Percentiles rank a stretch among this genome's conserved stretches.
Evolutionary conservation across 1,284 basidiomycete species (phyloP).

Genomic region (Ceratobasidium sp.): DNA sequence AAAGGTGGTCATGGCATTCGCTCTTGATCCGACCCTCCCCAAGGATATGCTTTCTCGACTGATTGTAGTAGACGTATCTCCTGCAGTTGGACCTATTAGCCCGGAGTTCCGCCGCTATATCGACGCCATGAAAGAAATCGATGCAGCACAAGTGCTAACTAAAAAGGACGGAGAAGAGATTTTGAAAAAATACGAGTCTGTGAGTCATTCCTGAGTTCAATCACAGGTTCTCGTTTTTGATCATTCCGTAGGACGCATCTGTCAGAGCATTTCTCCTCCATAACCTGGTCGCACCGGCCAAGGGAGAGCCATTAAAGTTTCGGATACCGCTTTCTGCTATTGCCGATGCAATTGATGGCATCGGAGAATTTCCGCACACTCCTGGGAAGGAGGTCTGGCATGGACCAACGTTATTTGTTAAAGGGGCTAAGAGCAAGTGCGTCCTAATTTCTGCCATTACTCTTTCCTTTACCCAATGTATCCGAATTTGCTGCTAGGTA

Average conservation of each 20-base stretch:
- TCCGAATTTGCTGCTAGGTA: slow-evolving; percentile 54
- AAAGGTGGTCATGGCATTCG: slow-evolving; percentile 82
- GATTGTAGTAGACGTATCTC: slow-evolving; percentile 84
- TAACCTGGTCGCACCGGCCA: slow-evolving; percentile 62
- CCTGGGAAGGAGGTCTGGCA: slow-evolving; percentile 64
- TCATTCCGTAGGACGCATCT: slow-evolving; percentile 60
- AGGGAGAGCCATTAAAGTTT: slow-evolving; percentile 60
- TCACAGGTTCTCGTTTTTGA: slow-evolving; percentile 30
- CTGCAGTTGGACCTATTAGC: slow-evolving; percentile 66
- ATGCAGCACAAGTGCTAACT: slow-evolving; percentile 59
- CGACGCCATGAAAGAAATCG: slow-evolving; percentile 72
- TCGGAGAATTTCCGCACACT: slow-evolving; percentile 78
- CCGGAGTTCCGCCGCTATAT: slow-evolving; percentile 71
- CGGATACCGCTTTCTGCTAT: slow-evolving; percentile 75
- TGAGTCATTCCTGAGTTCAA: slow-evolving; percentile 43
- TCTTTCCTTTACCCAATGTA: neutral
- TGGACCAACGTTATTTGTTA: slow-evolving; percentile 75
- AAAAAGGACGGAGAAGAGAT: slow-evolving; percentile 71
- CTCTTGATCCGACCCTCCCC: slow-evolving; percentile 63
- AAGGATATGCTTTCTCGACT: slow-evolving; percentile 62
- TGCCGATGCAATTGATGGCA: slow-evolving; percentile 62
- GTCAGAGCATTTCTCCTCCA: slow-evolving; percentile 83
- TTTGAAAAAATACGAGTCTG: slow-evolving; percentile 67
- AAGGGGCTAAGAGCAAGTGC: slow-evolving; percentile 78
- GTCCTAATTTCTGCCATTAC: neutral